Conservation (phyloP, 345 rosid genomes). For the Salix caprea region DNA sequence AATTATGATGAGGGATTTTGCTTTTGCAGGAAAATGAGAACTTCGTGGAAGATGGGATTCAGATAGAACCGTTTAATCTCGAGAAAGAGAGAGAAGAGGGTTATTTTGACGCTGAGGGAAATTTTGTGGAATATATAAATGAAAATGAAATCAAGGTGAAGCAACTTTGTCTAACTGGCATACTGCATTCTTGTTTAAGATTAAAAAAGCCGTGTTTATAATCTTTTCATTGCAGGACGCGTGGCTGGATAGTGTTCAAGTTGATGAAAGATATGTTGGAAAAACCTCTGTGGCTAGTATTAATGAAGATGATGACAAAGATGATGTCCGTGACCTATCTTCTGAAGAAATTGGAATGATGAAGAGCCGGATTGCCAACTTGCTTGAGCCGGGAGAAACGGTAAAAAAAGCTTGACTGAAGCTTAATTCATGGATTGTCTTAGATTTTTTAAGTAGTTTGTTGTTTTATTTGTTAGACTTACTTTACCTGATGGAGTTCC, state of each 20-base stretch:
- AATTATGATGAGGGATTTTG: constrained; percentile 22
- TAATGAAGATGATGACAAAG: constrained; percentile 24
- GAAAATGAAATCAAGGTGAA: constrained; percentile 76
- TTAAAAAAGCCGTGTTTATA: not conserved
- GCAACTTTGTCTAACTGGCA: not conserved
- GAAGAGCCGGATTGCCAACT: constrained; percentile 76
- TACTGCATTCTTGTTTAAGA: not conserved
- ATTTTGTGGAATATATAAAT: constrained; percentile 78
- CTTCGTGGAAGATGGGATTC: constrained; percentile 85
- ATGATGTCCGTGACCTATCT: constrained; percentile 50
- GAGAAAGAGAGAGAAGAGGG: constrained; percentile 94
- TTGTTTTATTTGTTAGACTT: not conserved
- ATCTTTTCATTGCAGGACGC: constrained; percentile 64
- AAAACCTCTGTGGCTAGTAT: constrained; percentile 19
- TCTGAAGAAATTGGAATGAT: constrained; percentile 60
- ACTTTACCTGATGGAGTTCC: not conserved
- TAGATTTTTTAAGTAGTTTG: not conserved
- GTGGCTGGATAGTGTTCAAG: constrained; percentile 88
- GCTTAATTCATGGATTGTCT: not conserved
- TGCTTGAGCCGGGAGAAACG: constrained; percentile 92
- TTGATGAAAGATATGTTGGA: constrained; percentile 46
- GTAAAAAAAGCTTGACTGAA: constrained; percentile 32
- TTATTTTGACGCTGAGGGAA: constrained; percentile 83
- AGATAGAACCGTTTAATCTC: constrained; percentile 88
- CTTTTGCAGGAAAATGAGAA: constrained; percentile 63